Conservation (phyloP, 495 filamentous ascomycete genomes). For the Podospora bellae-mahoneyi region DNA sequence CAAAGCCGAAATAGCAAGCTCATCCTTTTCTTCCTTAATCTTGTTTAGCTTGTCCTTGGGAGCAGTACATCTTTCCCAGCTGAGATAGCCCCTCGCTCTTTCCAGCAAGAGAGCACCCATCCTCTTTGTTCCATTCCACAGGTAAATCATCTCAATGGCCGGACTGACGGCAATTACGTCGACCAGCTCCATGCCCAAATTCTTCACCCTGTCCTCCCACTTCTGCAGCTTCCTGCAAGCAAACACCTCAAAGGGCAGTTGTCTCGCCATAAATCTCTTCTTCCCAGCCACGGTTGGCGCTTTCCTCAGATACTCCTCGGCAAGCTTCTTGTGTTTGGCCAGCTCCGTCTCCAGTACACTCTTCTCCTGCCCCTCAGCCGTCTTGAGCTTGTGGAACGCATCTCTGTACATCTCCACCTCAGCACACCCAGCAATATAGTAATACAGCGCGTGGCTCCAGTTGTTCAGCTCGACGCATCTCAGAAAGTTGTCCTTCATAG, state of each 20-base stretch:
- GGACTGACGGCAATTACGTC: slow-evolving; percentile 85
- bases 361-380: slow-evolving; percentile 41
- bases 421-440: slow-evolving; percentile 77
- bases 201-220: slow-evolving; percentile 78
- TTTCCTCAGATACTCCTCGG: slow-evolving; percentile 65
- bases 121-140: slow-evolving; percentile 82
- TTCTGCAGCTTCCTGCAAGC: slow-evolving; percentile 80
- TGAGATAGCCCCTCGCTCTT: slow-evolving; percentile 56
- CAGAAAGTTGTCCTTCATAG: slow-evolving; percentile 70
- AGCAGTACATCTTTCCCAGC: slow-evolving; percentile 58
- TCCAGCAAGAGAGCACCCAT: slow-evolving; percentile 66
- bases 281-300: slow-evolving; percentile 75
- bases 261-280: slow-evolving; percentile 84
- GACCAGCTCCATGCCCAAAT: slow-evolving; percentile 63
- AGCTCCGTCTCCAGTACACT: slow-evolving; percentile 28
- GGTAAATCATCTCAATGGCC: slow-evolving; percentile 89
- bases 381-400: slow-evolving; percentile 50
- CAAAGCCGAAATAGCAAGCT: slow-evolving; percentile 65
- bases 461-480: slow-evolving; percentile 80
- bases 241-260: slow-evolving; percentile 88
- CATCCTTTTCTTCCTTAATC: slow-evolving; percentile 68
- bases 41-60: slow-evolving; percentile 57
- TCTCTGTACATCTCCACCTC: slow-evolving; percentile 78
- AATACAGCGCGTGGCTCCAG: slow-evolving; percentile 88
- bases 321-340: slow-evolving; percentile 51